These are phyloP conservation scores for Calocybe gambosa DNA, from an alignment of 1,284 basidiomycete species.

Conservation along the genomic window DNA sequence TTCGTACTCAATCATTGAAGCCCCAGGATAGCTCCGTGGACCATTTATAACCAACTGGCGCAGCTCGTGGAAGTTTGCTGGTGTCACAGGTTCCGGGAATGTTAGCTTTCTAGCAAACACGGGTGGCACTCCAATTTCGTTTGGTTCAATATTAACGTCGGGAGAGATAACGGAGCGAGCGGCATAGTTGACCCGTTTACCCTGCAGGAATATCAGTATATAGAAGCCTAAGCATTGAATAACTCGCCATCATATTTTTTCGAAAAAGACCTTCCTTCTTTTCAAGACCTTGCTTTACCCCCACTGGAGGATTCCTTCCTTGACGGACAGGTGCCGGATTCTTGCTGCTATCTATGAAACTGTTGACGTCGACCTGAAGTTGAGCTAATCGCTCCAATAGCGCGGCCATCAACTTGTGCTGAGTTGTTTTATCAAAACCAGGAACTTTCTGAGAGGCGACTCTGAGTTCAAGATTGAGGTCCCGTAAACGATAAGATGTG, in stretches of 20 bases:
- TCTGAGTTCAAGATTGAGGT: slow-evolving; percentile 67
- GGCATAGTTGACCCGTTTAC: slow-evolving; percentile 99
- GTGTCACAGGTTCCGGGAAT: slow-evolving; percentile 95
- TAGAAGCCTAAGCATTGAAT: slow-evolving; percentile 1
- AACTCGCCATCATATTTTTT: slow-evolving; percentile 96
- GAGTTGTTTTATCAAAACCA: slow-evolving; percentile 48
- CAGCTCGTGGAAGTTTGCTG: slow-evolving; percentile 86
- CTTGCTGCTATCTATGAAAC: slow-evolving; percentile 96
- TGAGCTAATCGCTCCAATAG: slow-evolving; percentile 84
- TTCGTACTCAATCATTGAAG: slow-evolving; percentile 92
- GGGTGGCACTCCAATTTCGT: slow-evolving; percentile 97
- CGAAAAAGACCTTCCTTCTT: slow-evolving; percentile 99
- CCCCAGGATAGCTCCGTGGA: slow-evolving; percentile 87
- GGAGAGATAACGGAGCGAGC: slow-evolving; percentile 99
- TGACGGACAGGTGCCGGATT: slow-evolving; percentile 83
- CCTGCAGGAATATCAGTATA: slow-evolving; percentile 40
- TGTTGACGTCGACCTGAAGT: slow-evolving; percentile 94
- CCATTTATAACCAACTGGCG: slow-evolving; percentile 92
- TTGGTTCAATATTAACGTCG: slow-evolving; percentile 98
- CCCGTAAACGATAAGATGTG: slow-evolving; percentile 78
- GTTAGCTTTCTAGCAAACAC: slow-evolving; percentile 97
- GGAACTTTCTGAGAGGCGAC: slow-evolving; percentile 56
- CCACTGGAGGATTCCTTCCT: slow-evolving; percentile 89
- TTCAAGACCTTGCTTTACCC: slow-evolving; percentile 95
- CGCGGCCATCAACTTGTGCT: slow-evolving; percentile 57